Base-by-base conservation (phyloP, 306 rosid species). In the Sphenostylis stenocarpa region DNA sequence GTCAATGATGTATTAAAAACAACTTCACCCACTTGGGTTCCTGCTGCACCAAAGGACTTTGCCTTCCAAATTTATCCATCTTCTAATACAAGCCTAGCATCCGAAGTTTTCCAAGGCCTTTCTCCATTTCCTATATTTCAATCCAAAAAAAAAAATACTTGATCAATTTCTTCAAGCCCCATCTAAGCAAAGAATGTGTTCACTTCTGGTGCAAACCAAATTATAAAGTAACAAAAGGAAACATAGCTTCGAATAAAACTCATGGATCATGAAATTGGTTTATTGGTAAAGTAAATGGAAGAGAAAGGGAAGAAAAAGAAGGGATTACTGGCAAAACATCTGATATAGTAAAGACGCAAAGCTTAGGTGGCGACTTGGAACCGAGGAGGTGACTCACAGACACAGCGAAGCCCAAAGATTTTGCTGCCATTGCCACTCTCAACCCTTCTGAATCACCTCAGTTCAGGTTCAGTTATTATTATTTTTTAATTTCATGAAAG, bases 21-120 rank as follows among this genome's bases (percentile, higher is more conserved):
- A 77, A 94, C 97, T 86, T 94, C 98, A 79, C 96, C 98, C 72
- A 94, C 87, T 94, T 92, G 98, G 61, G 98, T 94, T 77, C 98
- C 98, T 0, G 90, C 80, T 74, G 97, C 97, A 33, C 97, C 97
- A 67, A 95, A 92, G 10, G 97, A 92, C 81, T 94, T 94, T 12
- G 97, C 98, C 55, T 24, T 90, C 98, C 98, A 94, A 56, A 94
- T 78, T 28, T 97, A 95, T 72, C 96, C 97, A 83, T 95, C 98
- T 80, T 90, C 92, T 49, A 95, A 87, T 89, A 85, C 92, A 60
- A 95, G 87, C 34, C 98, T 88, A 65, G 97, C 95, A 86, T 92
- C 98, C n/a, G 89, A 92, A 31, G 79, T 80, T 77, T 95, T 95
- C 97, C 98, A 92, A 20, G 98, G 97, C 75, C 87, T 88, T 44